phyloP scores from a whole-genome alignment of 352 stramenopile genomes.

The Elongisporangium anandrum region DNA sequence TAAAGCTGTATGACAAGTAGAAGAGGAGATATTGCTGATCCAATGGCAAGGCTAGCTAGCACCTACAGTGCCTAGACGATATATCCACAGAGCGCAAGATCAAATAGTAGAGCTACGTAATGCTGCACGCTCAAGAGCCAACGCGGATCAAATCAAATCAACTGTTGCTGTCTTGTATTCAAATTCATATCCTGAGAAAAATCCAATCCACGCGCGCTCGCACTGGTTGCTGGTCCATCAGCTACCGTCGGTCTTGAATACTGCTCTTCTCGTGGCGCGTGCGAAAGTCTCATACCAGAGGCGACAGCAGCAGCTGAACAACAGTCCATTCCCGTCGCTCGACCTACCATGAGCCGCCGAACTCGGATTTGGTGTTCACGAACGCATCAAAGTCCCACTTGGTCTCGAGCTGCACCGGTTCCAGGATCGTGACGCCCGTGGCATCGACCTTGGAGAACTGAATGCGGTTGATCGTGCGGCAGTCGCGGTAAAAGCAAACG shows the following conservation, averaged over 20 bases:
- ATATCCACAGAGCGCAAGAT: too few species aligned
- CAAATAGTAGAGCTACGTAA: too few species aligned
- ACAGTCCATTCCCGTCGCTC: neutral
- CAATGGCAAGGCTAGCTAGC: too few species aligned
- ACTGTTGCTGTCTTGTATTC: neutral
- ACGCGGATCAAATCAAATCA: neutral
- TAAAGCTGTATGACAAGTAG: too few species aligned
- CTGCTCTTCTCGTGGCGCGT: neutral
- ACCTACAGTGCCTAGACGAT: too few species aligned
- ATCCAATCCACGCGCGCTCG: neutral
- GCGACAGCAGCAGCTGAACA: neutral
- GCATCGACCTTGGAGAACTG: conserved; percentile 95
- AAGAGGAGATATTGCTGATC: too few species aligned
- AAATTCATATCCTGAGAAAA: neutral
- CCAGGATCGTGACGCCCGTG: conserved; percentile 86
- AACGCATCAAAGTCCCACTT: conserved; percentile 92
- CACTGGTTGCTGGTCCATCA: neutral
- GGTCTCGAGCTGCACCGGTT: conserved; percentile 95
- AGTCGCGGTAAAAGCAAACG: conserved; percentile 98
- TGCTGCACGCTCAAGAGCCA: too few species aligned
- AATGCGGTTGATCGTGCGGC: conserved; percentile 96
- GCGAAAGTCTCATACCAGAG: too few species aligned
- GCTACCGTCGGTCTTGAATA: neutral
- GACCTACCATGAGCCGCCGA: conserved; percentile 86
- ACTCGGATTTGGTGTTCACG: conserved; percentile 86